Evolutionary conservation across 495 filamentous ascomycete genomes (phyloP), one percentile per base, ranked within the genome.

Genomic region (Choiromyces venosus): DNA sequence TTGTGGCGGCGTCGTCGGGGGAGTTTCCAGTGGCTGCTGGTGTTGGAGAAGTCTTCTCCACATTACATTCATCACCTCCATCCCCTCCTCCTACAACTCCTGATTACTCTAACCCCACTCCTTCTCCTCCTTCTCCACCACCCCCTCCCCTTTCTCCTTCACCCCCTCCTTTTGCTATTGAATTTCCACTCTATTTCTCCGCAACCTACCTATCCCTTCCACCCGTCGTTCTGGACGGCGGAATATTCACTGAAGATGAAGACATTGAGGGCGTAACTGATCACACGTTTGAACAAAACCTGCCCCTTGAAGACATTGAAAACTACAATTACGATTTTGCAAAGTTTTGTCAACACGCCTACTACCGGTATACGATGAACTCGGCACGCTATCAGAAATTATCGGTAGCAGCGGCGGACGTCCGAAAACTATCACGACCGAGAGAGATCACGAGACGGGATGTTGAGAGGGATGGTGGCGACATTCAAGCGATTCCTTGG

Each of bases 401-500:
- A 37, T 73, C 73, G 37, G 69, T 64, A 19, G 72, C 78, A 29
- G 74, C 76, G 19, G 40, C 52, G 38, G 71, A 76, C 29, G 65
- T 80, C 18, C 73, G 46, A 40, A 71, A 71, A 14, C 68, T 81
- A 82, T 73, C 72, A 39, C 85, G 84, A 25, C 87, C 85, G 18
- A 74, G 72, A 4, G 82, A 84, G 76, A 82, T 85, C 39, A 77
- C 82, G 16, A 74, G 70, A n/a, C 71, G 79, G 6, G 87, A 90
- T 73, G 83, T 89, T 21, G 82, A 85, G 33, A 87, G 87, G 1
- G 89, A 91, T 52, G 79, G 81, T 29, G 91, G 84, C 76, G 93
- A 79, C 38, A 96, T 80, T 81, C 92, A 97, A 80, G 91, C 92
- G 68, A 90, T 97, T 52, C 85, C 91, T 66, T 97, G 93, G 88